Evolutionary conservation across 1,139 yeast species (phyloP).

Genomic region (Yamadazyma trypodendri): DNA sequence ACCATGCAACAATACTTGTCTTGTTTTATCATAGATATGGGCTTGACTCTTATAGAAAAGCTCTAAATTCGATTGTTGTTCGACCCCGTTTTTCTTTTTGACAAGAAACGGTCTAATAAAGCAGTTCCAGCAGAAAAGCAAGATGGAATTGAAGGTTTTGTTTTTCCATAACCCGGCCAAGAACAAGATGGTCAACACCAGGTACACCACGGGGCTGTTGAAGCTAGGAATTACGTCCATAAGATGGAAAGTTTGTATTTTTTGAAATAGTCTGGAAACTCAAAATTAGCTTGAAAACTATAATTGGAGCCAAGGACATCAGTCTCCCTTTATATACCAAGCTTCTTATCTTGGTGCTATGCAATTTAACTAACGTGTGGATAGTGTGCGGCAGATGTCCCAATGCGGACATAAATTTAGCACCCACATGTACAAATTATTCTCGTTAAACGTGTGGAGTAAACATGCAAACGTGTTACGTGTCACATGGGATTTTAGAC

Average conservation of each 20-base stretch:
- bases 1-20: constrained; percentile 65
- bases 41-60: constrained; percentile 76
- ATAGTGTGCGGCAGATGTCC: background rate
- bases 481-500: background rate
- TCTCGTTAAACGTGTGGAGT: constrained; percentile 2
- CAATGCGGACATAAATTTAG: background rate
- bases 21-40: constrained; percentile 67
- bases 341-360: no score
- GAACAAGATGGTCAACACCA: constrained; percentile 13
- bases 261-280: no score
- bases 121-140: constrained; percentile 52
- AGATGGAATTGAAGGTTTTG: constrained; percentile 28
- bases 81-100: constrained; percentile 23
- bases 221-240: constrained; percentile 11
- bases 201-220: constrained; percentile 9
- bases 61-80: constrained; percentile 66
- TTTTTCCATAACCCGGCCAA: constrained; percentile 18
- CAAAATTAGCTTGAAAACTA: no score
- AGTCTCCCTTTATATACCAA: no score
- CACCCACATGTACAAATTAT: constrained; percentile 3
- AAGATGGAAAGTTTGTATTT: no score
- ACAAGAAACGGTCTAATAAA: constrained; percentile 66
- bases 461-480: constrained; percentile 1
- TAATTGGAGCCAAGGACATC: no score
- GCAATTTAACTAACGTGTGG: background rate